phyloP scores from a whole-genome alignment of 2,329 filamentous ascomycete species.

The Chrysoporthe puriensis region DNA sequence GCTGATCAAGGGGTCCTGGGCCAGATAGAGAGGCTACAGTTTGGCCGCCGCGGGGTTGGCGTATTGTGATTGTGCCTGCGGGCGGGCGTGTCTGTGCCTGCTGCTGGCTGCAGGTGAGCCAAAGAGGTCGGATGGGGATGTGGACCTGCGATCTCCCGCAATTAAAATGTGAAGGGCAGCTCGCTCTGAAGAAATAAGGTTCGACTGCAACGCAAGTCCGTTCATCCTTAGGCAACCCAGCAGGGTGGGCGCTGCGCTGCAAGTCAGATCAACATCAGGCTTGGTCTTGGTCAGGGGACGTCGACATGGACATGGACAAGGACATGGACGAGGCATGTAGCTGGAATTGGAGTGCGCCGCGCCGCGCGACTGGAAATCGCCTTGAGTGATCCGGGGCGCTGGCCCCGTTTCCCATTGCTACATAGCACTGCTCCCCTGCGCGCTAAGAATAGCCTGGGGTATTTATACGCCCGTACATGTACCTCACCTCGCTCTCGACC shows the following conservation, averaged over 20 bases:
- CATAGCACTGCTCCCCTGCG: not conserved
- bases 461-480: slow-evolving; percentile 3
- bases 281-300: not conserved
- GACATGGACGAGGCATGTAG: not conserved
- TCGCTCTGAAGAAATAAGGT: slow-evolving; percentile 2
- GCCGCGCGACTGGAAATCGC: slow-evolving; percentile 2
- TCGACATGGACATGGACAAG: not conserved
- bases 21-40: slow-evolving; percentile 7
- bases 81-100: slow-evolving; percentile 4
- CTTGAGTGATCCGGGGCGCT: slow-evolving; percentile 6
- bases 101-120: slow-evolving; percentile 6
- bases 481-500: not conserved
- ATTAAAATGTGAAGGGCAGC: slow-evolving; percentile 3
- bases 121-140: not conserved
- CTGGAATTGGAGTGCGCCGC: slow-evolving; percentile 1
- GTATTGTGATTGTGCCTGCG: slow-evolving; percentile 7
- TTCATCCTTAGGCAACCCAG: not conserved
- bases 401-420: slow-evolving; percentile 1
- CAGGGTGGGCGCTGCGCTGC: not conserved
- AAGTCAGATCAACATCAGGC: not conserved
- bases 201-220: not conserved
- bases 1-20: not conserved
- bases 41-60: slow-evolving; percentile 17
- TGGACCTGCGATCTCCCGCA: slow-evolving; percentile 8
- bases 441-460: slow-evolving; percentile 13